These are phyloP conservation scores for Leccinum barrowsii DNA, from an alignment of 768 basidiomycete genomes.

Conservation along the genomic window DNA sequence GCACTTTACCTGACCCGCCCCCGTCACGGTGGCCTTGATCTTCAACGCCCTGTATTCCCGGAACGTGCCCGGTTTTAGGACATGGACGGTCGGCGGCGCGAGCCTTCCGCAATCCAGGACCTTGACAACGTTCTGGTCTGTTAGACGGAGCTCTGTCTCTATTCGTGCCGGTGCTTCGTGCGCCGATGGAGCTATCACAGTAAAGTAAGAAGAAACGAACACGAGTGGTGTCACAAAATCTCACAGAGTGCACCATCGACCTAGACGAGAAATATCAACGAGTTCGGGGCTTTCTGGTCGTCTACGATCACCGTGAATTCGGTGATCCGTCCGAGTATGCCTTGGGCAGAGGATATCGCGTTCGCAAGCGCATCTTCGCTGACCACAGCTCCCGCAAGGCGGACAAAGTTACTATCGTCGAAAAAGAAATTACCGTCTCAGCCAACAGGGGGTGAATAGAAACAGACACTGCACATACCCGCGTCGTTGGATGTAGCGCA, in stretches of 20 bases:
- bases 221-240: background rate
- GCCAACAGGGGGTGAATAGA: too few species aligned
- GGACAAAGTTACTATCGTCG: too few species aligned
- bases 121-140: constrained; percentile 1
- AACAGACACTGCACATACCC: background rate
- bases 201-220: background rate
- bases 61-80: constrained; percentile 20
- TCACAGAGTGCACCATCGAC: constrained; percentile 7
- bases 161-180: constrained; percentile 3
- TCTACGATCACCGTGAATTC: constrained; percentile 22
- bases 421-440: too few species aligned
- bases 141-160: constrained; percentile 3
- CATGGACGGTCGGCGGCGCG: constrained; percentile 8
- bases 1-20: constrained; percentile 19
- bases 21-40: constrained; percentile 5
- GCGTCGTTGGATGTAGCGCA: background rate
- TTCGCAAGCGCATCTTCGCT: too few species aligned
- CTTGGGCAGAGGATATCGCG: constrained; percentile 4
- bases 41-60: constrained; percentile 13
- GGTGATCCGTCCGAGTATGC: constrained; percentile 6
- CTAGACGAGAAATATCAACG: constrained; percentile 12
- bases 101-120: background rate
- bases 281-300: background rate
- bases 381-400: too few species aligned
- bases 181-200: background rate